Percentiles rank a stretch among this genome's conserved stretches.
Conservation (phyloP, 2,329 filamentous ascomycete species). For the Botrytis medusae region DNA sequence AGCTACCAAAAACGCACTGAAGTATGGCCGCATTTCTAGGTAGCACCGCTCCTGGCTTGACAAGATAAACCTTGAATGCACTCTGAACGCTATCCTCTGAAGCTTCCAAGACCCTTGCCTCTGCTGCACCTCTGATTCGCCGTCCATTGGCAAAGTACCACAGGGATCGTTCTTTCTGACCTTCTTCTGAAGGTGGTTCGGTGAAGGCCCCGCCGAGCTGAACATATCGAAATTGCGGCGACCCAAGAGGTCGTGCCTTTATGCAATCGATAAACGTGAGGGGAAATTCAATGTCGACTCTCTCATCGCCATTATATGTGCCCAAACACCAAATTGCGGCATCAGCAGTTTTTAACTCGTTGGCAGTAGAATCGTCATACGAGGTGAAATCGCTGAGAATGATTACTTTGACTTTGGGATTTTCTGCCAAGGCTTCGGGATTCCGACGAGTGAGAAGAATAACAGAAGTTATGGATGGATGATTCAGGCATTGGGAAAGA, state of each 20-base stretch:
- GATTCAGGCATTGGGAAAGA: background rate
- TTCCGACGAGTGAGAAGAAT: background rate
- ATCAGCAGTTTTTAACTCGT: background rate
- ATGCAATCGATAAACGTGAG: background rate
- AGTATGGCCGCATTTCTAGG: background rate
- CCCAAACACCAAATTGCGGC: conserved; percentile 11
- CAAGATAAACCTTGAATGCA: background rate
- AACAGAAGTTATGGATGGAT: conserved; percentile 1
- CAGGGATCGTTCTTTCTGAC: background rate
- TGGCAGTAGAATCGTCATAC: background rate
- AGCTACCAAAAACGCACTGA: background rate
- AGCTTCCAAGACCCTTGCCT: background rate
- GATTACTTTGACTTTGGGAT: background rate
- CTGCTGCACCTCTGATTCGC: conserved; percentile 5
- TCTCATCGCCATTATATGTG: background rate
- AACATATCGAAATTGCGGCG: background rate
- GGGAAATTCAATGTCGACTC: conserved; percentile 4
- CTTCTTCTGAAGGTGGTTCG: conserved; percentile 3
- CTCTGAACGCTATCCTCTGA: background rate
- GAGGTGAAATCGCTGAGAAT: conserved; percentile 1
- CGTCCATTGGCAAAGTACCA: background rate
- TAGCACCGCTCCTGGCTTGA: conserved; percentile 5
- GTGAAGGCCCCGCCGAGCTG: conserved; percentile 1
- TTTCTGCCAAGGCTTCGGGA: background rate
- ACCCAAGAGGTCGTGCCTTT: background rate